Base-by-base conservation (phyloP, 2,329 filamentous ascomycete species). In the Phyllosticta citrichinensis region DNA sequence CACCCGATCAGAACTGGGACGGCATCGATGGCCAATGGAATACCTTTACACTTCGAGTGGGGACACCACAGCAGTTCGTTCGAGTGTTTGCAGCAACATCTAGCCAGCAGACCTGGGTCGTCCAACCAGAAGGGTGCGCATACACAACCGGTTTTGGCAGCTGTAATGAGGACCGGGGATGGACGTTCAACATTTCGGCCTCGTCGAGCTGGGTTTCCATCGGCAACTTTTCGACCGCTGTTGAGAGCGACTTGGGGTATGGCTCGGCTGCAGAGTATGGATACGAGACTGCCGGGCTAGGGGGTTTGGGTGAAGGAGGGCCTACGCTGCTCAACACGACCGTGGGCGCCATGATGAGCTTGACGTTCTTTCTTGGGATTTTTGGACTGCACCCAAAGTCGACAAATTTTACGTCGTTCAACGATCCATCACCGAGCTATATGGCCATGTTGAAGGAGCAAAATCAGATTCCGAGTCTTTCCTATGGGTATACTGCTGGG, bases 401-500 rank as follows among this genome's bases (percentile, higher is more conserved):
- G 0, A 68, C 68, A 40, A 77, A 76, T 62, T 78, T 78, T 64
- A 70, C 71, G 12, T 66, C 67, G 52, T 73, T 68, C 63, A 72
- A 69, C 40, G 64, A 71, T 35, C 68, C 69, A 2, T 65, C 70
- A 6, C 66, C 68, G 2, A 71, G 68, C 53, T 66, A 74, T 20
- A 64, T 76, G 58, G 61, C 68, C 22, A 67, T 62, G n/a, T 59
- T 76, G 30, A 65, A 65, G 64, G 40, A 67, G 66, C 25, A 63
- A 64, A 17, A 65, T 55, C 11, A 66, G 14, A 75, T 76, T 47
- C 70, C 73, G 1, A 74, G 73, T 47, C 58, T 68, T 5, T 74
- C 71, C 0, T 77, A 69, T 67, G 74, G 67, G 5, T 77, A 77
- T 58, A 76, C 74, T 2, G 75, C 75, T 17, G 75, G 75, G 9